A percentile compares a stretch with the other conserved stretches of the same genome.
Evolutionary conservation across 2,329 filamentous ascomycete genomes (phyloP).

Genomic region (Myriosclerotinia curreyana): DNA sequence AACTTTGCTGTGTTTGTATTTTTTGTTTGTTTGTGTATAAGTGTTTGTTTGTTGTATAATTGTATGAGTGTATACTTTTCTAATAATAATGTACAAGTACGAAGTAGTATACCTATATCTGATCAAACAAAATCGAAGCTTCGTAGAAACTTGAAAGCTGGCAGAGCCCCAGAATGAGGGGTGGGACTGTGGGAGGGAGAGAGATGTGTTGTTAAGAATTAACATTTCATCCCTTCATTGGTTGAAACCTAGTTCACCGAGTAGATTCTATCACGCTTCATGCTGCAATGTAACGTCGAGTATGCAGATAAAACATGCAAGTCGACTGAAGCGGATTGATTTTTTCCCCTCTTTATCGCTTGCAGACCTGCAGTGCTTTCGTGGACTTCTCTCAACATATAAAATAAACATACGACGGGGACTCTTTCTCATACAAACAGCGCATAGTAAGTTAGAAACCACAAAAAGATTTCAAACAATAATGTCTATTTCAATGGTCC

Average conservation of each 20-base stretch:
- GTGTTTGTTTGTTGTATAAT: too few relatives aligned
- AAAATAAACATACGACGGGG: background rate
- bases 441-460: background rate
- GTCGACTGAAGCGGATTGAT: constrained; percentile 3
- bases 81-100: too few relatives aligned
- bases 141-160: background rate
- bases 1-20: background rate
- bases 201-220: constrained; percentile 17
- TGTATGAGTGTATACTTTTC: too few relatives aligned
- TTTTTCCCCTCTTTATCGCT: background rate
- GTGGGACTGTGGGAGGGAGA: background rate
- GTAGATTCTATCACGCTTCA: constrained; percentile 21
- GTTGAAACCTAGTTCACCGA: constrained; percentile 18
- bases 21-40: background rate
- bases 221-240: constrained; percentile 10
- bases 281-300: constrained; percentile 19
- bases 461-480: too few relatives aligned
- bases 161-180: constrained; percentile 11
- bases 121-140: background rate
- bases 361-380: constrained; percentile 19
- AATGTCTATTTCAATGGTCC: background rate
- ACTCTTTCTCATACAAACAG: background rate
- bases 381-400: constrained; percentile 16
- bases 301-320: constrained; percentile 15
- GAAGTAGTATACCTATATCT: too few relatives aligned